Base-by-base conservation (phyloP, 768 basidiomycete species). In the Hygrocybe punicea region DNA sequence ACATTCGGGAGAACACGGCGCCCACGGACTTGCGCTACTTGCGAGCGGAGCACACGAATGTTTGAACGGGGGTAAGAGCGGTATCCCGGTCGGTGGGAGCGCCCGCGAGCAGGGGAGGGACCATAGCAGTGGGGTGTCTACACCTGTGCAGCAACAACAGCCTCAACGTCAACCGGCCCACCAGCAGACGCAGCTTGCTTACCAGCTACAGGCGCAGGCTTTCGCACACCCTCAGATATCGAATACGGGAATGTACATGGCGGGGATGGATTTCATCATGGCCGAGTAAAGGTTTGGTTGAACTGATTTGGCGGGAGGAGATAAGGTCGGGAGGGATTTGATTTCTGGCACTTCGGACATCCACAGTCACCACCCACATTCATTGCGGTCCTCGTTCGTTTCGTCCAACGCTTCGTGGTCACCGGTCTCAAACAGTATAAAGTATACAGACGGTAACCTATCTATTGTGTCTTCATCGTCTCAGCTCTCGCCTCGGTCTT, bases 1-100 rank as follows among this genome's bases (percentile, higher is more conserved):
- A 71, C 96, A 98, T 72, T 89, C 89, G 17, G 96, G 95, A 11
- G 93, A 94, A 42, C 97, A 98, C 71, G 96, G 96, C 3, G 87
- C 89, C 7, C 80, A 92, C 42, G 97, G 97, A 6, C 78, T 98
- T 0, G 84, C 86, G 45, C 75, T 97, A 63, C 80, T 98, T 44
- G 91, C 91, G 4, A 83, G 82, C 53, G 89, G 89, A 2, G 77
- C 84, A 61, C 89, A 84, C 64, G 81, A 81, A 57, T 83, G 81
- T 59, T 58, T 84, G 21, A 40, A 34, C 19, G 42, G n/a, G 60
- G 33, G 16, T 23, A 44, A 36, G 44, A 39, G 10, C 49, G 53
- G 35, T 51, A 50, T 21, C 46, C 56, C 4, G 48, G 19, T 11
- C 34, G 53, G 23, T 48, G 39, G n/a, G 60, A 61, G 42, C 36